Evolutionary conservation across 441 rosid genomes (phyloP).

Genomic region (Pelargonium citronellum): DNA sequence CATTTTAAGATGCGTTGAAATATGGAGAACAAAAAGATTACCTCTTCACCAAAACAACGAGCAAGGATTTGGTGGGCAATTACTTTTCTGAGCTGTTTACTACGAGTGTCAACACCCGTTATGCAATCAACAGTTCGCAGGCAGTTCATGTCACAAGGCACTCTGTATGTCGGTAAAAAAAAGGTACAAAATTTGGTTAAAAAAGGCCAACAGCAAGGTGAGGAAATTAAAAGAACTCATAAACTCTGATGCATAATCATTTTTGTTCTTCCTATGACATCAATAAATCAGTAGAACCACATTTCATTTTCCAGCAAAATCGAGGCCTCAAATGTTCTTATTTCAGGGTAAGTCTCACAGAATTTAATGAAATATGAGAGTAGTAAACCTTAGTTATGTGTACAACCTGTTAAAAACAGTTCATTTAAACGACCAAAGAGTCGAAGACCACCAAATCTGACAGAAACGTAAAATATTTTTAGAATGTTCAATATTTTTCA

Average conservation of each 20-base stretch:
- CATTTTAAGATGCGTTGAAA: neutral
- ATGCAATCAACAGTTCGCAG: constrained; percentile 67
- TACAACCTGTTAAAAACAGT: too few relatives aligned
- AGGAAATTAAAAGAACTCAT: neutral
- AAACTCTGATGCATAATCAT: neutral
- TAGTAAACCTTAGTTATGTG: neutral
- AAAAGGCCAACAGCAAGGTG: constrained; percentile 14
- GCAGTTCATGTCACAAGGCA: constrained; percentile 72
- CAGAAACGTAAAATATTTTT: neutral
- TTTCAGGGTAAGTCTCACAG: too few relatives aligned
- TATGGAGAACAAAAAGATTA: constrained; percentile 19
- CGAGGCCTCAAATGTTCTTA: too few relatives aligned
- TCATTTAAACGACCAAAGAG: too few relatives aligned
- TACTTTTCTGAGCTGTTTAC: constrained; percentile 58
- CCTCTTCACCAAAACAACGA: constrained; percentile 57
- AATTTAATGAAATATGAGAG: too few relatives aligned
- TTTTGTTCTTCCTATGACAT: neutral
- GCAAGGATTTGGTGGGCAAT: constrained; percentile 52
- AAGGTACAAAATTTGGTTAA: neutral
- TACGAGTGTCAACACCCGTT: constrained; percentile 47
- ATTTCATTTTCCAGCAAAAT: too few relatives aligned
- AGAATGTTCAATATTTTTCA: neutral
- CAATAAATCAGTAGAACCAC: too few relatives aligned
- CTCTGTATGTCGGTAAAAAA: constrained; percentile 38
- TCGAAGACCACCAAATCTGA: neutral